phyloP scores from a whole-genome alignment of 2,329 filamentous ascomycete genomes.

The Trichoderma asperellum region DNA sequence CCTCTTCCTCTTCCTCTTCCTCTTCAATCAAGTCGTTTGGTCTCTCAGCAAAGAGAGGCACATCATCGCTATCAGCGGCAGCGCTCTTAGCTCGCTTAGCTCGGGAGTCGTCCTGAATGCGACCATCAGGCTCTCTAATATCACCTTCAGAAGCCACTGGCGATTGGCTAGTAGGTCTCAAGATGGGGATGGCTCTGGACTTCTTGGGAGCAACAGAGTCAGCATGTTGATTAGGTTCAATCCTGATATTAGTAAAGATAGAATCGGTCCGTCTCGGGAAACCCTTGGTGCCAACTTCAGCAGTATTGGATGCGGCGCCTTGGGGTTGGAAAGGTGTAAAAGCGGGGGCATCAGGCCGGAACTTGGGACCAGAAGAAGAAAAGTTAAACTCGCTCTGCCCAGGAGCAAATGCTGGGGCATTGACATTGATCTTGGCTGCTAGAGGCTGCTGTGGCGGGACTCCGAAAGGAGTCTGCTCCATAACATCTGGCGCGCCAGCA shows the following conservation, averaged over 20 bases:
- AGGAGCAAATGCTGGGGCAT: constrained; percentile 73
- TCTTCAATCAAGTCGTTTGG: constrained; percentile 35
- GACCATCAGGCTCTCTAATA: constrained; percentile 55
- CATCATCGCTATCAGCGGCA: constrained; percentile 69
- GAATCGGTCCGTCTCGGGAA: constrained; percentile 49
- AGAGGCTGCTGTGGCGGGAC: constrained; percentile 41
- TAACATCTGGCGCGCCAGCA: constrained; percentile 2
- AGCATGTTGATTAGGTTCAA: constrained; percentile 63
- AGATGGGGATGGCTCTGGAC: constrained; percentile 83
- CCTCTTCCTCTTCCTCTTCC: not conserved
- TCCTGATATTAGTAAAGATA: constrained; percentile 72
- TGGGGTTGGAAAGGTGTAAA: constrained; percentile 68
- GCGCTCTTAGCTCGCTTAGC: constrained; percentile 74
- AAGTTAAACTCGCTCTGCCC: constrained; percentile 68
- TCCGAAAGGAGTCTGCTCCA: constrained; percentile 31
- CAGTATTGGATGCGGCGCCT: constrained; percentile 49
- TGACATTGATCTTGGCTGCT: constrained; percentile 65
- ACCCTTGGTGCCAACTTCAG: constrained; percentile 51
- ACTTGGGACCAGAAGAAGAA: constrained; percentile 66
- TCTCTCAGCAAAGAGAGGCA: constrained; percentile 73
- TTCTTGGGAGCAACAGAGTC: constrained; percentile 63
- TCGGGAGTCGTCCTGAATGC: constrained; percentile 66
- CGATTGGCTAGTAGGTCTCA: constrained; percentile 62
- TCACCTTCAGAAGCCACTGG: constrained; percentile 31
- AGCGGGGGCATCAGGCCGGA: constrained; percentile 75